phyloP scores from a whole-genome alignment of 257 asterid species.

The Lycium barbarum region DNA sequence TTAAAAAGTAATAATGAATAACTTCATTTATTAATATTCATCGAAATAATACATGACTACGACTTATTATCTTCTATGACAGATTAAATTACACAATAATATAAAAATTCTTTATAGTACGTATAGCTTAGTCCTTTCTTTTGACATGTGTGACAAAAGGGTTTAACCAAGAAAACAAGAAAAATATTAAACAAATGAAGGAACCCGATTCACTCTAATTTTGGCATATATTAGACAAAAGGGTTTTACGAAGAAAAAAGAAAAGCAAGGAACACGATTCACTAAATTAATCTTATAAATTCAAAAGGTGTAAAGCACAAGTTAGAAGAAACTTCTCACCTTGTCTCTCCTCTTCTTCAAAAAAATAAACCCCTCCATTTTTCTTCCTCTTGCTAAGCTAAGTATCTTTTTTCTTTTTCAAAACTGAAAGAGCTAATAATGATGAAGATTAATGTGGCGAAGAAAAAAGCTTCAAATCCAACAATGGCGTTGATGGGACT shows the following conservation, averaged over 20 bases:
- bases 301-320: neutral
- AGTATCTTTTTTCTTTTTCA: neutral
- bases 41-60: neutral
- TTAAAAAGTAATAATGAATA: no score
- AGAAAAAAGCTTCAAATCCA: neutral
- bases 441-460: neutral
- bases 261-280: neutral
- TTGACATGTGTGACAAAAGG: neutral
- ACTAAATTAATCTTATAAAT: neutral
- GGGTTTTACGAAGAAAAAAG: neutral
- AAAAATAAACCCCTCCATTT: neutral
- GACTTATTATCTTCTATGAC: no score
- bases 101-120: no score
- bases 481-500: neutral
- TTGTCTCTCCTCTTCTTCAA: neutral
- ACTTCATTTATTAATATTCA: no score
- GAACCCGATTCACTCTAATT: neutral
- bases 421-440: neutral
- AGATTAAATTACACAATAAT: no score
- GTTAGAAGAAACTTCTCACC: neutral
- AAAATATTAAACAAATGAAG: no score
- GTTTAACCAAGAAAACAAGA: neutral
- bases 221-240: neutral
- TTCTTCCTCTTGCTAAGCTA: neutral
- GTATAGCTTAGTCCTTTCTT: neutral